These are phyloP conservation scores for Kodamaea hsintzibuensis DNA, from an alignment of 805 yeast species.

Conservation along the genomic window DNA sequence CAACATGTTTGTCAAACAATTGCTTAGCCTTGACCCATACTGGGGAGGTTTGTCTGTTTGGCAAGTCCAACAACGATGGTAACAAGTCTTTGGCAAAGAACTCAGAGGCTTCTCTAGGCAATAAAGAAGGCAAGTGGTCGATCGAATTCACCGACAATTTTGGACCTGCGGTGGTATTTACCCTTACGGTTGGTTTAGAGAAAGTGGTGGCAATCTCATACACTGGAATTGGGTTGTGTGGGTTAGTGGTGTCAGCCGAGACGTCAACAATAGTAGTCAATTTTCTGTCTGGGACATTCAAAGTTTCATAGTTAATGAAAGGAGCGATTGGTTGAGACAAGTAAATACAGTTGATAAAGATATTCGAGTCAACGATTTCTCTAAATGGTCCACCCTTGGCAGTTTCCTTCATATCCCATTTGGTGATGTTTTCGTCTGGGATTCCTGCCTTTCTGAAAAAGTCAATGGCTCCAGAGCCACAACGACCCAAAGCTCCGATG, in stretches of 20 bases:
- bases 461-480: conserved; percentile 96
- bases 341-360: conserved; percentile 95
- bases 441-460: conserved; percentile 80
- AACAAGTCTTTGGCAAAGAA: conserved; percentile 82
- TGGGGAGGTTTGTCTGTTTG: conserved; percentile 76
- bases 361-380: conserved; percentile 85
- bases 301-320: conserved; percentile 67
- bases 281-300: conserved; percentile 69
- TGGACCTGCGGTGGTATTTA: conserved; percentile 77
- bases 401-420: conserved; percentile 98
- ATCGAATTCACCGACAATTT: conserved; percentile 89
- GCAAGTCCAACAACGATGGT: conserved; percentile 85
- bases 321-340: conserved; percentile 93
- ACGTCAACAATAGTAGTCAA: conserved; percentile 95
- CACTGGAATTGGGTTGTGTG: conserved; percentile 96
- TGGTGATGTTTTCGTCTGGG: conserved; percentile 77
- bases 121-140: conserved; percentile 92
- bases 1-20: conserved; percentile 81
- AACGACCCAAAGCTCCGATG: conserved; percentile 98
- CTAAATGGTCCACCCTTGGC: conserved; percentile 95
- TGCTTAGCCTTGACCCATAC: conserved; percentile 91
- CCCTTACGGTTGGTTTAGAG: conserved; percentile 85
- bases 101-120: conserved; percentile 98
- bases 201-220: conserved; percentile 89
- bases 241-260: conserved; percentile 97